A percentile compares a stretch with the other conserved stretches of the same genome.
phyloP scores from a whole-genome alignment of 75 land plant genomes.

The Sequoiadendron giganteum region DNA sequence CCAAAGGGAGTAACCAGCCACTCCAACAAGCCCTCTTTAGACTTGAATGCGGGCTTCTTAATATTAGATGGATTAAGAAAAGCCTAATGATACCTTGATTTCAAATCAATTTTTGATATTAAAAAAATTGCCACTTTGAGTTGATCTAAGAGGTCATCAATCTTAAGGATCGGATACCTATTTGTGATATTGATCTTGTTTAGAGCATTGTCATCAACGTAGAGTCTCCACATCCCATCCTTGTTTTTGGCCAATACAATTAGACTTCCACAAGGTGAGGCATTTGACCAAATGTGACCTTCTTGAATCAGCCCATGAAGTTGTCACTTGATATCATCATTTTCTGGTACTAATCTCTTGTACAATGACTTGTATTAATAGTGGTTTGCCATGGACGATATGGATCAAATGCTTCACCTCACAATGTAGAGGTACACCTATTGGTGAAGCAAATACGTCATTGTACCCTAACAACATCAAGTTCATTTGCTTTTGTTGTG shows the following conservation, averaged over 20 bases:
- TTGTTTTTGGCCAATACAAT: not conserved
- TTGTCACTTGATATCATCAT: not conserved
- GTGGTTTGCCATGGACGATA: not conserved
- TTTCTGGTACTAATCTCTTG: not conserved
- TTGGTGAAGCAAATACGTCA: not conserved
- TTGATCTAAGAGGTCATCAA: no score
- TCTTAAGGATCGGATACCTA: no score
- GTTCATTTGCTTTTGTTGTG: not conserved
- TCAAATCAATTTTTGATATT: no score
- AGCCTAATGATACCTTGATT: no score
- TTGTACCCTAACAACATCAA: not conserved
- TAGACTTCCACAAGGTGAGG: not conserved
- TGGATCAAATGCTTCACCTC: not conserved
- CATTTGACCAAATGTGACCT: not conserved
- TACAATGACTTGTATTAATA: not conserved
- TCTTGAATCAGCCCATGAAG: not conserved
- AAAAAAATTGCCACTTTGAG: no score
- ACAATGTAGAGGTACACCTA: not conserved
- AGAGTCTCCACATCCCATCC: not conserved
- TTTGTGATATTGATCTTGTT: no score
- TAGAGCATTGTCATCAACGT: not conserved
- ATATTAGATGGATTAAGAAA: no score
- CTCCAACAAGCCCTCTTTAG: no score
- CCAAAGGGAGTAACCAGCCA: no score
- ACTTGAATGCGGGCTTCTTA: no score